A percentile compares a stretch with the other conserved stretches of the same genome.
These are phyloP conservation scores for Apiotrichum veenhuisii DNA, from an alignment of 1,284 basidiomycete genomes.

Conservation along the genomic window DNA sequence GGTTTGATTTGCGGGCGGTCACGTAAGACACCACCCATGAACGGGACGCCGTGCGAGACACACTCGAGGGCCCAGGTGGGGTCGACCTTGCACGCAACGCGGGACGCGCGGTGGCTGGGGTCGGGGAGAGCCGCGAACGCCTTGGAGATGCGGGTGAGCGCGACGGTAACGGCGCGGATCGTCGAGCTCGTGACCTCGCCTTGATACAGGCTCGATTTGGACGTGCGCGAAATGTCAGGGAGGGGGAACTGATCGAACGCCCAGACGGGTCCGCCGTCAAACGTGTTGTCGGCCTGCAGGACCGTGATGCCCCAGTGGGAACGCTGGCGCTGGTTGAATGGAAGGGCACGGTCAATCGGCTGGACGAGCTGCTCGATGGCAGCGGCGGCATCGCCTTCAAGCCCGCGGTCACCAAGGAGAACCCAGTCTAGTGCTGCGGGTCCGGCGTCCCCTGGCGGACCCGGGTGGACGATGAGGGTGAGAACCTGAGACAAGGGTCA, in stretches of 20 bases:
- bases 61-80: conserved; percentile 30
- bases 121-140: conserved; percentile 10
- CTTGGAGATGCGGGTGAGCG: conserved; percentile 43
- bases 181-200: conserved; percentile 48
- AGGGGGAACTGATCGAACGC: conserved; percentile 53
- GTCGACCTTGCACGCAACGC: conserved; percentile 12
- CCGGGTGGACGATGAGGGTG: conserved; percentile 53
- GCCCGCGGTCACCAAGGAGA: conserved; percentile 50
- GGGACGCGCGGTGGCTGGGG: conserved; percentile 11
- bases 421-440: conserved; percentile 53
- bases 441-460: conserved; percentile 53
- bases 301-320: conserved; percentile 52
- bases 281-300: conserved; percentile 50
- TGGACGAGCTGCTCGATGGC: conserved; percentile 37
- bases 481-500: conserved; percentile 35
- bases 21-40: conserved; percentile 46
- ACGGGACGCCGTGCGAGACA: conserved; percentile 36
- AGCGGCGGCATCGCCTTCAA: conserved; percentile 32
- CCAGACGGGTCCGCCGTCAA: conserved; percentile 53
- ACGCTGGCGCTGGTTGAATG: conserved; percentile 25
- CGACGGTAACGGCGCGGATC: conserved; percentile 44
- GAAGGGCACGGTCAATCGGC: conserved; percentile 19
- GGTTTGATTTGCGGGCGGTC: conserved; percentile 49
- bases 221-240: conserved; percentile 33
- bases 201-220: conserved; percentile 52